A percentile compares a stretch with the other conserved stretches of the same genome.
phyloP scores from a whole-genome alignment of 2,329 filamentous ascomycete genomes.

The Nakataea oryzae region DNA sequence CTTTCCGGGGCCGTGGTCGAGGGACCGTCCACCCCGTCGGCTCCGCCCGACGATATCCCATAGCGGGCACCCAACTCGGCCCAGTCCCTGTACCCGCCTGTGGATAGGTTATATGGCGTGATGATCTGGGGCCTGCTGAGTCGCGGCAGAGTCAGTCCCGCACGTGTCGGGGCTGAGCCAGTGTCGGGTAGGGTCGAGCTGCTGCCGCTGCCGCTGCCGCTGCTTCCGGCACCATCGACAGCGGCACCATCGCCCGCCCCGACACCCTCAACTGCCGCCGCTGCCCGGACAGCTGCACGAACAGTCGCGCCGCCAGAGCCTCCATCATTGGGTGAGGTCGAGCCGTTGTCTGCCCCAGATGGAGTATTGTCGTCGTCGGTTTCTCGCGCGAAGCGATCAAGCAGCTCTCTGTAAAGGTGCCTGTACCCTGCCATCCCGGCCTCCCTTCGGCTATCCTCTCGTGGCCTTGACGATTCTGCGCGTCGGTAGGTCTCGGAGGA shows the following conservation, averaged over 20 bases:
- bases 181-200: slow-evolving; percentile 47
- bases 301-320: neutral
- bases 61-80: neutral
- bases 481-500: neutral
- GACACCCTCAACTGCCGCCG: neutral
- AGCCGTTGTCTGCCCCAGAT: neutral
- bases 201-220: slow-evolving; percentile 32
- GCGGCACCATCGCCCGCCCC: neutral
- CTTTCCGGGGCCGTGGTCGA: slow-evolving; percentile 11
- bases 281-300: neutral
- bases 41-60: slow-evolving; percentile 8
- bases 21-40: slow-evolving; percentile 29
- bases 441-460: neutral
- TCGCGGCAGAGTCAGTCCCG: neutral
- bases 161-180: slow-evolving; percentile 30
- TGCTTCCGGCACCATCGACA: slow-evolving; percentile 9
- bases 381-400: neutral
- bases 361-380: neutral
- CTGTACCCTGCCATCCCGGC: neutral
- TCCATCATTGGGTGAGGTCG: neutral
- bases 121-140: neutral
- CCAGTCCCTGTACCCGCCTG: neutral
- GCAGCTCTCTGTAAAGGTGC: neutral
- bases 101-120: neutral
- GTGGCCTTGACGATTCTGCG: neutral